A percentile compares a stretch with the other conserved stretches of the same genome.
phyloP scores from a whole-genome alignment of 1,139 yeast species.

The Saccharomyces pastorianus region DNA sequence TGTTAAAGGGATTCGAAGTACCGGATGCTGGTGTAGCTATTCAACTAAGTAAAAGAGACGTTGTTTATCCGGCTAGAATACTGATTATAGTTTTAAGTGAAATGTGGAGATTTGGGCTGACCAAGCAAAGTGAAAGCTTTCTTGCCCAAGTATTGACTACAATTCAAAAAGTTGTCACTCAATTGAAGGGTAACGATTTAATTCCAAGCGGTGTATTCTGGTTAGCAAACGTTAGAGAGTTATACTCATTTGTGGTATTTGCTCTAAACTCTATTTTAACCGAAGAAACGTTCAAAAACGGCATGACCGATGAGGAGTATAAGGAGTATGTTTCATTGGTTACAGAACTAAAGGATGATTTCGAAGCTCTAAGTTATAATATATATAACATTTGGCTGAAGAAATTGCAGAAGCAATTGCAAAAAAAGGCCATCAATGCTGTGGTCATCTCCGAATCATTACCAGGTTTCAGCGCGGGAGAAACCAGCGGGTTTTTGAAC shows the following conservation, averaged over 20 bases:
- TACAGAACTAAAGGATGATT: slow-evolving; percentile 87
- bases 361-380: slow-evolving; percentile 86
- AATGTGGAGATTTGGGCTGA: slow-evolving; percentile 96
- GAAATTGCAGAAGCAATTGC: slow-evolving; percentile 84
- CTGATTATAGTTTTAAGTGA: slow-evolving; percentile 87
- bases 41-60: slow-evolving; percentile 81
- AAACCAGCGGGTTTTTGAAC: slow-evolving; percentile 73
- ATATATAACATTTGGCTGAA: slow-evolving; percentile 97
- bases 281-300: slow-evolving; percentile 69
- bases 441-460: slow-evolving; percentile 89
- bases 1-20: slow-evolving; percentile 78
- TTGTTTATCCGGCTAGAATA: slow-evolving; percentile 91
- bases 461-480: slow-evolving; percentile 93
- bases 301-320: slow-evolving; percentile 85
- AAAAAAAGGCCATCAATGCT: slow-evolving; percentile 87
- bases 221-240: slow-evolving; percentile 94
- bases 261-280: slow-evolving; percentile 87
- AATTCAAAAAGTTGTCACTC: slow-evolving; percentile 70
- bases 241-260: slow-evolving; percentile 86
- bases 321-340: slow-evolving; percentile 84
- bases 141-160: slow-evolving; percentile 84
- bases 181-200: slow-evolving; percentile 74
- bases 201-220: slow-evolving; percentile 94
- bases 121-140: slow-evolving; percentile 85
- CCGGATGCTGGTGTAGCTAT: slow-evolving; percentile 82